Evolutionary conservation across 2,329 filamentous ascomycete genomes (phyloP).

Genomic region (Setomelanomma holmii): DNA sequence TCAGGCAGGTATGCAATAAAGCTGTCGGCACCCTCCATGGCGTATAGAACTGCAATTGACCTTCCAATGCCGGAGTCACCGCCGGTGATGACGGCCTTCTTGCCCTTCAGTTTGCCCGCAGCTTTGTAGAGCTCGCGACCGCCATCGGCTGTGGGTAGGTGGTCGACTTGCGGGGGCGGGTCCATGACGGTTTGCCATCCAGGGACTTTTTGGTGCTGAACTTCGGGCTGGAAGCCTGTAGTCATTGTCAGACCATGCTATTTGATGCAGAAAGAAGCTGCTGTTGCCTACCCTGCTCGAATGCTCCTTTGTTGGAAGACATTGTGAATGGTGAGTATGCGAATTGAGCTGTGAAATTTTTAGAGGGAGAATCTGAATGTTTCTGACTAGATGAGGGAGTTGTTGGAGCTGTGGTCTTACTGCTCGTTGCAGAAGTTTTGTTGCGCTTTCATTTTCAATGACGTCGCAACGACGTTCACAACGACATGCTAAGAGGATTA

Average conservation of each 20-base stretch:
- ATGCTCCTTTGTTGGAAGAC: conserved; percentile 42
- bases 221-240: conserved; percentile 57
- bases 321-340: too few species aligned
- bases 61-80: conserved; percentile 82
- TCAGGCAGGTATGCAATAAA: conserved; percentile 77
- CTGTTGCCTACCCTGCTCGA: conserved; percentile 42
- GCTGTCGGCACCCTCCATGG: conserved; percentile 79
- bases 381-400: too few species aligned
- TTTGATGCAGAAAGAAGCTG: not conserved
- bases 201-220: conserved; percentile 60
- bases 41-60: conserved; percentile 76
- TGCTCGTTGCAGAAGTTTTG: conserved; percentile 16
- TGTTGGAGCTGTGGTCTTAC: not conserved
- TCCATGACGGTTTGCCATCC: conserved; percentile 65
- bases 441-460: conserved; percentile 26
- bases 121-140: conserved; percentile 75
- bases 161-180: conserved; percentile 66
- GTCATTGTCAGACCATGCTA: not conserved
- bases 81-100: conserved; percentile 80
- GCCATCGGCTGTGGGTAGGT: conserved; percentile 72
- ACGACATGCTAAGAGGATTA: not conserved
- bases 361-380: too few species aligned
- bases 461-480: conserved; percentile 16
- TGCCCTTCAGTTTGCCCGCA: conserved; percentile 76
- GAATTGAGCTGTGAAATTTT: too few species aligned